Evolutionary conservation across 2,329 filamentous ascomycete species (phyloP).

Genomic region (Atkinsonella texensis): DNA sequence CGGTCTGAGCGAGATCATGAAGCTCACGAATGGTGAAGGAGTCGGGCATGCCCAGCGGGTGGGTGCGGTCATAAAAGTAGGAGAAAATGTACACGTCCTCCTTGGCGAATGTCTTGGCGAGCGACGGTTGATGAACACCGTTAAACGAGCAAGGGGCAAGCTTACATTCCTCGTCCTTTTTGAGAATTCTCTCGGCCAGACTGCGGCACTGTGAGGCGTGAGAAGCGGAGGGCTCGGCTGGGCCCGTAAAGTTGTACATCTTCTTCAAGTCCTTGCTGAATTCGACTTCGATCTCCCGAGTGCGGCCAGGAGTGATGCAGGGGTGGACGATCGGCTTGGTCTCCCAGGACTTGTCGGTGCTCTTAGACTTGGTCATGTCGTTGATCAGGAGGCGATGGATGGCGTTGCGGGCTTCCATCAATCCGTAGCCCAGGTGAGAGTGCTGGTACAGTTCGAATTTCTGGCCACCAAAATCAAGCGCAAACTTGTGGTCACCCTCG

Average conservation of each 20-base stretch:
- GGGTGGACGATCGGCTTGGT: conserved; percentile 65
- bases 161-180: conserved; percentile 72
- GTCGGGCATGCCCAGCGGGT: conserved; percentile 94
- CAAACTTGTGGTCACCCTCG: conserved; percentile 92
- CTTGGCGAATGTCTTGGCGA: conserved; percentile 80
- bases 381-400: conserved; percentile 68
- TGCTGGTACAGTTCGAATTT: conserved; percentile 94
- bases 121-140: conserved; percentile 83
- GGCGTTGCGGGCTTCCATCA: conserved; percentile 87
- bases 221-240: conserved; percentile 58
- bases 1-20: conserved; percentile 70
- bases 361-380: conserved; percentile 53
- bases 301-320: conserved; percentile 74
- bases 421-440: conserved; percentile 90
- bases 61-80: conserved; percentile 94
- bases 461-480: conserved; percentile 78
- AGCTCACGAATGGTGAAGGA: conserved; percentile 88
- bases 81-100: conserved; percentile 96
- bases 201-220: conserved; percentile 88
- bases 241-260: conserved; percentile 80
- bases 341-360: conserved; percentile 53
- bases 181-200: conserved; percentile 79
- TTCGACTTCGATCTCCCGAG: conserved; percentile 59
- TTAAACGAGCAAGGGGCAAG: conserved; percentile 96
- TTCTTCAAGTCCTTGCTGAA: conserved; percentile 50